Base-by-base conservation (phyloP, 164 flowering plant species). In the Sextonia rubra region DNA sequence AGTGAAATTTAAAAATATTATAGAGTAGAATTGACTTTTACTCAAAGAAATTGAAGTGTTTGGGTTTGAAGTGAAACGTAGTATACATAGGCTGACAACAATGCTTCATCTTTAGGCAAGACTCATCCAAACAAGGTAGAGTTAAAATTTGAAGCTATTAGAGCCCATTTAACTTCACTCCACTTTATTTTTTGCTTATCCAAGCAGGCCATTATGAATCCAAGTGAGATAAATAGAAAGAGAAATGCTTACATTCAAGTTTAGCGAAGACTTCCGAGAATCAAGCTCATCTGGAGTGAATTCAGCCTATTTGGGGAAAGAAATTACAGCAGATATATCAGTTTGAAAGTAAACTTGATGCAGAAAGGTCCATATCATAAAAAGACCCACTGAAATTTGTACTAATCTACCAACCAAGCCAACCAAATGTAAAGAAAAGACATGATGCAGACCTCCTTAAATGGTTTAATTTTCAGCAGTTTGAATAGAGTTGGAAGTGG, bases 241-340 rank as follows among this genome's bases (percentile, higher is more conserved):
- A 15, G 44, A 20, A 22, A 8, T 20, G 82, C 86, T 61, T 83
- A 90, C 92, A 44, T 82, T 79, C 32, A 84, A 73, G 63, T 84
- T 76, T 24, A 86, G 76, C 0, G 74, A 71, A 64, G 89, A 86
- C n/a, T 91, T 89, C 56, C 88, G 74, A 47, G 78, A 77, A 71
- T 83, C 74, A 71, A 91, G 88, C 69, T 89, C 93, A 60, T 86
- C 88, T 1, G 90, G 90, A 15, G 89, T 86, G 74, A 89, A 91
- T 65, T 88, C 91, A 70, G 93, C 96, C 93, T 37, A 37, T 37
- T 37, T 91, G 85, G 60, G 63, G n/a, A 47, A 64, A 69, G 58
- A 44, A 70, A n/a, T 61, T 20, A 22, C 58, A 65, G 25, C 25
- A 64, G 49, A 47, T 48, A 63, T 17, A 47, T 11, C 30, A 30